A percentile compares a stretch with the other conserved stretches of the same genome.
Evolutionary conservation across 139 green algal species (phyloP).

Genomic region (Tetratostichococcus sp.): DNA sequence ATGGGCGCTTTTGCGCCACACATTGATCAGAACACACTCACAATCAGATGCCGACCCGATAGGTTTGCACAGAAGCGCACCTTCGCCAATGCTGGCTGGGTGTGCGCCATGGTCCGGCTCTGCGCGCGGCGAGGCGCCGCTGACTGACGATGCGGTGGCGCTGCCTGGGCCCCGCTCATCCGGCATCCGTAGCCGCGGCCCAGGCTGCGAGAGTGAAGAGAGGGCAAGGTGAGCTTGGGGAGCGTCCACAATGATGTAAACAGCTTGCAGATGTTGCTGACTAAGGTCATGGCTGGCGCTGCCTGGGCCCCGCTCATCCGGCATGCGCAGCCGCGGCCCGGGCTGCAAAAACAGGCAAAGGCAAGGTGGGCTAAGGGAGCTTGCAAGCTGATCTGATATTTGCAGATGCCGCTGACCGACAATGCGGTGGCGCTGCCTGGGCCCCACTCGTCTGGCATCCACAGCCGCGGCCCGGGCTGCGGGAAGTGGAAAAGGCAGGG

Average conservation of each 20-base stretch:
- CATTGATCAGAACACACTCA: too few species aligned
- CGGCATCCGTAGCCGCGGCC: background rate
- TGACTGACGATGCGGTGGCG: background rate
- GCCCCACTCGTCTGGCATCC: background rate
- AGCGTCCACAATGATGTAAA: too few species aligned
- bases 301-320: too few species aligned
- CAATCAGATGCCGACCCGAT: too few species aligned
- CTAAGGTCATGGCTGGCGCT: too few species aligned
- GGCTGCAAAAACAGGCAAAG: too few species aligned
- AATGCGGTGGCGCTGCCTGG: background rate
- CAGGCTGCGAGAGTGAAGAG: background rate
- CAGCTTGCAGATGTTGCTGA: too few species aligned
- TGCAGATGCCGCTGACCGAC: background rate
- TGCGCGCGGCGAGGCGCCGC: background rate
- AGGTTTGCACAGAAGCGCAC: too few species aligned
- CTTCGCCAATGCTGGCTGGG: background rate
- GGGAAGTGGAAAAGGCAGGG: background rate
- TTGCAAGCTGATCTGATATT: too few species aligned
- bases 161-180: background rate
- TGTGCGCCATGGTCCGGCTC: background rate
- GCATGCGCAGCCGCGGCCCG: too few species aligned
- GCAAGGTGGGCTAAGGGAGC: too few species aligned
- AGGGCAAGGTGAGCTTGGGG: background rate
- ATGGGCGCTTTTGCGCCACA: too few species aligned
- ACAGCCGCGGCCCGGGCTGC: background rate